phyloP scores from a whole-genome alignment of 257 asterid species.

The Lithospermum erythrorhizon region DNA sequence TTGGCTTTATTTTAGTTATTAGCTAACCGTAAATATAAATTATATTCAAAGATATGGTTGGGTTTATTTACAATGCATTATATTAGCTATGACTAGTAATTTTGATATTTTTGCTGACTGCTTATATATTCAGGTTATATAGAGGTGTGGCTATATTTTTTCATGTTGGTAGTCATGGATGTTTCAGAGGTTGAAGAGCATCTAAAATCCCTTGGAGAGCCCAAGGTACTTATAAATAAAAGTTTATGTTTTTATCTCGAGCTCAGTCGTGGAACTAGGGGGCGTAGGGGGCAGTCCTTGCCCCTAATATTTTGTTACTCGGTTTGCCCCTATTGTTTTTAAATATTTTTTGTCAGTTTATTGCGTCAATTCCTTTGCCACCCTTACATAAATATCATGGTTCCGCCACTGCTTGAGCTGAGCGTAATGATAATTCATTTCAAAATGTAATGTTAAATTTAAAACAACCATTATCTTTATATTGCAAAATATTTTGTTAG shows the following conservation, averaged over 20 bases:
- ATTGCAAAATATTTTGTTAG: not conserved
- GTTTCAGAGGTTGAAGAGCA: constrained; percentile 64
- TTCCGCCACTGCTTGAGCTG: no score
- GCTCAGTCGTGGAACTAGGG: no score
- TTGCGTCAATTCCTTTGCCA: no score
- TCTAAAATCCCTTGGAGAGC: constrained; percentile 68
- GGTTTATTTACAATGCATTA: not conserved
- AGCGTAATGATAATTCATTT: not conserved
- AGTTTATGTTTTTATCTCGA: not conserved
- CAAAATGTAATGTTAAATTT: not conserved
- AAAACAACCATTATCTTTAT: not conserved
- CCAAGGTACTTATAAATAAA: constrained; percentile 44
- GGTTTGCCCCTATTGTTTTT: no score
- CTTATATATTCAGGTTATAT: constrained; percentile 27
- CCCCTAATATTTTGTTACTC: no score
- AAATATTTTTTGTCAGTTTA: no score
- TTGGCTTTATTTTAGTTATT: no score
- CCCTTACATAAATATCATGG: no score
- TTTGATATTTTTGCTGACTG: not conserved
- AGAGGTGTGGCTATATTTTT: constrained; percentile 9
- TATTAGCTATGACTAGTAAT: not conserved
- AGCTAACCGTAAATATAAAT: no score
- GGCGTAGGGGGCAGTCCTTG: no score
- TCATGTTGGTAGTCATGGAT: constrained; percentile 40
- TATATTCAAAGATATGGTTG: not conserved